A percentile compares a stretch with the other conserved stretches of the same genome.
Evolutionary conservation across 2,329 filamentous ascomycete species (phyloP).

Genomic region (Tolypocladium album): DNA sequence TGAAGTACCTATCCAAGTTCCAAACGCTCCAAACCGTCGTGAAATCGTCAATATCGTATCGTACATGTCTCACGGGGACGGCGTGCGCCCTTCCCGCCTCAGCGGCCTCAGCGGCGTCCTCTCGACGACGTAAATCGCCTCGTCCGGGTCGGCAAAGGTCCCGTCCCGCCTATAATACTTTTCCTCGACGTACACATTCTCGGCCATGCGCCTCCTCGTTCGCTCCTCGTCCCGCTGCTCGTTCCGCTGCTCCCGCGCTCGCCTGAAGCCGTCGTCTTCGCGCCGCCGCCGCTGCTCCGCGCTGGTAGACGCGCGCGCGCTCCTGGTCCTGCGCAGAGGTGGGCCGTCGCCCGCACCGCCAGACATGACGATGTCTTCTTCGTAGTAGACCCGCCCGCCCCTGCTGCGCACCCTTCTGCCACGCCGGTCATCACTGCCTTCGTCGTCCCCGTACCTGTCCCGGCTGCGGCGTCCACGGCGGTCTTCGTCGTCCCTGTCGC

Average conservation of each 20-base stretch:
- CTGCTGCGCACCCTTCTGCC: neutral
- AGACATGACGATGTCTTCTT: neutral
- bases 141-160: conserved; percentile 4
- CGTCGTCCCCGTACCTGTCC: conserved; percentile 1
- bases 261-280: neutral
- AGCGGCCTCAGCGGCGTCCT: conserved; percentile 1
- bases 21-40: neutral
- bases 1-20: too few species aligned
- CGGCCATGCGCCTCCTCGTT: conserved; percentile 5
- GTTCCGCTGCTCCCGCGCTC: neutral
- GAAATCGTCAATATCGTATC: neutral
- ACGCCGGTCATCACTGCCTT: conserved; percentile 1
- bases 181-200: conserved; percentile 7
- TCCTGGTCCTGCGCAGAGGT: neutral
- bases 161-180: conserved; percentile 9
- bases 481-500: conserved; percentile 1
- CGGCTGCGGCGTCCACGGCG: neutral
- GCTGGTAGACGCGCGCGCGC: conserved; percentile 5
- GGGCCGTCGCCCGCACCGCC: neutral
- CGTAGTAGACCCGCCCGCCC: neutral
- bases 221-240: conserved; percentile 4
- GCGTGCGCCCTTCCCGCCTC: neutral
- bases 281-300: conserved; percentile 8
- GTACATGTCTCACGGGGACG: neutral
- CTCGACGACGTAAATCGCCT: conserved; percentile 1